These are phyloP conservation scores for Populus davidiana DNA, from an alignment of 345 rosid genomes.

Conservation along the genomic window DNA sequence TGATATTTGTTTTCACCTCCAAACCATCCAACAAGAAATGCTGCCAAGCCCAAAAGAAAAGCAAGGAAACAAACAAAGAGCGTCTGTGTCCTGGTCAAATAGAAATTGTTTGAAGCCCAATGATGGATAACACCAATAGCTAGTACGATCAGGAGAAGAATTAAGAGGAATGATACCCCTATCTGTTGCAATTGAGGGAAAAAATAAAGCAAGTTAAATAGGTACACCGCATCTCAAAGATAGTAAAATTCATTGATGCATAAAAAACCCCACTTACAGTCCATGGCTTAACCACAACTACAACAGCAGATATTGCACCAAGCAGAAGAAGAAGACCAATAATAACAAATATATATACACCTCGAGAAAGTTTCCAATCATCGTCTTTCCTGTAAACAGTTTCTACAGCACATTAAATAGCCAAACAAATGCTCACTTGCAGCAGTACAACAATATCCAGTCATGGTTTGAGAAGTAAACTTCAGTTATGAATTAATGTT, in stretches of 20 bases:
- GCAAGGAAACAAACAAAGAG: constrained; percentile 87
- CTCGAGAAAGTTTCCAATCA: constrained; percentile 89
- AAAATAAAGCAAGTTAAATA: constrained; percentile 28
- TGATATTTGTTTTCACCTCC: constrained; percentile 46
- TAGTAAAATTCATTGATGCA: constrained; percentile 7
- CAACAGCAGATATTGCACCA: constrained; percentile 89
- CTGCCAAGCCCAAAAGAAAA: constrained; percentile 93
- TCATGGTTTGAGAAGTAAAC: constrained; percentile 2
- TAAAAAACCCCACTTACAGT: constrained; percentile 55
- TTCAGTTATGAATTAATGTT: constrained; percentile 13
- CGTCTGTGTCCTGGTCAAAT: constrained; percentile 87
- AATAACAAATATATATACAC: constrained; percentile 71
- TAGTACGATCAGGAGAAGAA: constrained; percentile 83
- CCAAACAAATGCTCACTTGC: neutral
- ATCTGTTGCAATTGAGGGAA: constrained; percentile 51
- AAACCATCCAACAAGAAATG: constrained; percentile 90
- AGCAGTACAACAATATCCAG: neutral
- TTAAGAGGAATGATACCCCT: constrained; percentile 83
- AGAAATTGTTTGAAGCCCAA: constrained; percentile 99
- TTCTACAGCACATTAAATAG: constrained; percentile 19
- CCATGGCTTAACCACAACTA: constrained; percentile 79
- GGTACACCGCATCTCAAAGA: constrained; percentile 14
- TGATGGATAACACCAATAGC: constrained; percentile 92
- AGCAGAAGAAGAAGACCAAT: constrained; percentile 92
- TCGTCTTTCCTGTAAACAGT: constrained; percentile 88